A percentile compares a stretch with the other conserved stretches of the same genome.
phyloP scores from a whole-genome alignment of 495 filamentous ascomycete genomes.

The Daldinia grandis region DNA sequence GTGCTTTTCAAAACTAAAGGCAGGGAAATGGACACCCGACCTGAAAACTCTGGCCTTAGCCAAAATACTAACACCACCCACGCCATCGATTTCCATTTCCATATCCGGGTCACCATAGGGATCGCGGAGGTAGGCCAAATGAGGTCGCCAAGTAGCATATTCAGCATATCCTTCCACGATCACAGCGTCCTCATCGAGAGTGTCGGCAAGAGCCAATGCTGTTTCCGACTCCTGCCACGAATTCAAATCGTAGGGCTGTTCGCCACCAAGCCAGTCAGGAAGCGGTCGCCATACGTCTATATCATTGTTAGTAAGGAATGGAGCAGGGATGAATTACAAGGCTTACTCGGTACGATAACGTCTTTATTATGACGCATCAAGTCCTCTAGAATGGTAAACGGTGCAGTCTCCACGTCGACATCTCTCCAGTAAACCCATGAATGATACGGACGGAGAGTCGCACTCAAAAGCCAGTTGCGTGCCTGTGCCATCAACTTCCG shows the following conservation, averaged over 20 bases:
- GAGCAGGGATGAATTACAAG: neutral
- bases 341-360: slow-evolving; percentile 96
- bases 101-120: slow-evolving; percentile 98
- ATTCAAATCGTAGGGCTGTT: slow-evolving; percentile 98
- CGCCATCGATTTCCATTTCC: slow-evolving; percentile 99
- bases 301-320: slow-evolving; percentile 13
- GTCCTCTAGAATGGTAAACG: slow-evolving; percentile 95
- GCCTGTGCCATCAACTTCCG: slow-evolving; percentile 98
- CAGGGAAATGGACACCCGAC: slow-evolving; percentile 95
- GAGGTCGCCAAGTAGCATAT: slow-evolving; percentile 98
- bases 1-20: slow-evolving; percentile 98
- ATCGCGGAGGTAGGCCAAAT: slow-evolving; percentile 95
- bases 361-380: slow-evolving; percentile 99
- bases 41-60: slow-evolving; percentile 96
- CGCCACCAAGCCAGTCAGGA: slow-evolving; percentile 98
- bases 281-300: slow-evolving; percentile 98
- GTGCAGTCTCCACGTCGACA: slow-evolving; percentile 97
- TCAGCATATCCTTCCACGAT: slow-evolving; percentile 99
- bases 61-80: slow-evolving; percentile 96
- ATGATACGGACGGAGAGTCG: slow-evolving; percentile 91
- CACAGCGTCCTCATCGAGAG: slow-evolving; percentile 96
- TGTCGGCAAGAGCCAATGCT: slow-evolving; percentile 90
- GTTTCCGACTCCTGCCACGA: slow-evolving; percentile 99
- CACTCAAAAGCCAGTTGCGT: slow-evolving; percentile 95
- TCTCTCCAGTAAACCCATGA: slow-evolving; percentile 99